phyloP scores from a whole-genome alignment of 345 rosid genomes.

The Garcia nutans region DNA sequence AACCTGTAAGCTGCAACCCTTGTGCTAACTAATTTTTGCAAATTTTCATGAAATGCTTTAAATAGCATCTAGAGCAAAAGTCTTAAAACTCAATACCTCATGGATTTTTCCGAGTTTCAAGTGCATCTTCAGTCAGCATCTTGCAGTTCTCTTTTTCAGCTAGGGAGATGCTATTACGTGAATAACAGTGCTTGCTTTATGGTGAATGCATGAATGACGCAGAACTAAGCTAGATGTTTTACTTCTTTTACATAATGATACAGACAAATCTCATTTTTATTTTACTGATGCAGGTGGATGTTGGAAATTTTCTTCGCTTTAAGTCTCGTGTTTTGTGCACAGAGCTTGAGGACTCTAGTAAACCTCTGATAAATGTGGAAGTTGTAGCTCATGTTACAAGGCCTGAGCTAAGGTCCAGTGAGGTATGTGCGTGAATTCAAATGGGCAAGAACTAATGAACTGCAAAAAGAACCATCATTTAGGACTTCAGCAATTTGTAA shows the following conservation, averaged over 20 bases:
- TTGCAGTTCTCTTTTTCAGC: not conserved
- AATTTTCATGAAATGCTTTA: not conserved
- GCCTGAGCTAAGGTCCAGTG: constrained; percentile 70
- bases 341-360: constrained; percentile 50
- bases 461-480: not conserved
- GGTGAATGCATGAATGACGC: not conserved
- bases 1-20: constrained; percentile 57
- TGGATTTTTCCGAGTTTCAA: not conserved
- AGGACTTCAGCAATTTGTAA: not conserved
- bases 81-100: not conserved
- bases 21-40: not conserved
- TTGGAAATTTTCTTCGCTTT: constrained; percentile 81
- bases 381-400: constrained; percentile 79
- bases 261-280: not conserved
- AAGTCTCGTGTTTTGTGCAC: constrained; percentile 81
- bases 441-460: not conserved
- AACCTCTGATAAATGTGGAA: constrained; percentile 67
- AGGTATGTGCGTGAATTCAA: constrained; percentile 43
- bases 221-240: not conserved
- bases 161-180: not conserved
- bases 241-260: not conserved
- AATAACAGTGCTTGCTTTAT: not conserved
- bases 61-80: not conserved
- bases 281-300: constrained; percentile 59
- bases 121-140: not conserved